phyloP scores from a whole-genome alignment of 2,329 filamentous ascomycete species.

The Pseudocercospora crystallina region DNA sequence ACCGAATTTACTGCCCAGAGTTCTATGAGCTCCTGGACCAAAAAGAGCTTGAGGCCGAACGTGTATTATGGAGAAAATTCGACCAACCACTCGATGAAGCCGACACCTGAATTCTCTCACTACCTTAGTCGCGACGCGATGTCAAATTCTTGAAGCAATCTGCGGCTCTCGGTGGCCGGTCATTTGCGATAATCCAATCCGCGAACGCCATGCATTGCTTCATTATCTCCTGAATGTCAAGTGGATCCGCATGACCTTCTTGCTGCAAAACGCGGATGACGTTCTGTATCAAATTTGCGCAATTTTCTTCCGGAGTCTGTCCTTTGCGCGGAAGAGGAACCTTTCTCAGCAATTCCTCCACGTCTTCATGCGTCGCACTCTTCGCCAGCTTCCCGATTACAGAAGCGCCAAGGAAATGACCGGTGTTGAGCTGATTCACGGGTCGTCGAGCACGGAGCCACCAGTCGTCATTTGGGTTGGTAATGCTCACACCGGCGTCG shows the following conservation, averaged over 20 bases:
- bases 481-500: neutral
- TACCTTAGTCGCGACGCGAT: too few species aligned
- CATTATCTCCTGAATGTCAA: neutral
- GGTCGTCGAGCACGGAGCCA: neutral
- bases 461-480: neutral
- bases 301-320: neutral
- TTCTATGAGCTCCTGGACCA: constrained; percentile 16
- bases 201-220: neutral
- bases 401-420: neutral
- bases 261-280: neutral
- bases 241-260: neutral
- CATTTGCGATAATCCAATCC: too few species aligned
- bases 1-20: constrained; percentile 2
- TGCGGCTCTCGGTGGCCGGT: too few species aligned
- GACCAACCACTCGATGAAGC: constrained; percentile 10
- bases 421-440: neutral
- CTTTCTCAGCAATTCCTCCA: neutral
- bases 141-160: too few species aligned
- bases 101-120: neutral
- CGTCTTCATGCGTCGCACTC: neutral
- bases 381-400: neutral
- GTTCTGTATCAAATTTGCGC: neutral
- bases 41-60: constrained; percentile 14
- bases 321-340: neutral
- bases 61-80: constrained; percentile 6